phyloP scores from a whole-genome alignment of 75 land plant genomes.

The Cryptomeria japonica region DNA sequence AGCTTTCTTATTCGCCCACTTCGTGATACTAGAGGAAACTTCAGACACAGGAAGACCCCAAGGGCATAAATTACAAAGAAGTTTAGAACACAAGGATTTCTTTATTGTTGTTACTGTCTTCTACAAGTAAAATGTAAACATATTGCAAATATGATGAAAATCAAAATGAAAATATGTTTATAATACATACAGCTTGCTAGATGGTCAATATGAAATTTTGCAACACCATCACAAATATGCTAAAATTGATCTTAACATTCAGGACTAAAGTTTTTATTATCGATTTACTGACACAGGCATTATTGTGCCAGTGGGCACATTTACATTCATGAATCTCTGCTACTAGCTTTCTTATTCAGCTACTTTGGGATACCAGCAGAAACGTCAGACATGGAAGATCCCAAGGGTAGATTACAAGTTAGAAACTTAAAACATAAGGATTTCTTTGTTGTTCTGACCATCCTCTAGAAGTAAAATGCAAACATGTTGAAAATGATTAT shows the following conservation, averaged over 20 bases:
- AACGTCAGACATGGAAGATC: conserved; percentile 50
- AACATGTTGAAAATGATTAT: not conserved
- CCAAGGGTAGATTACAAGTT: not conserved
- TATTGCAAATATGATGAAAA: not conserved
- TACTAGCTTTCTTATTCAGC: conserved; percentile 78
- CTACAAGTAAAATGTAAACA: not conserved
- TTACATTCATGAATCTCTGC: conserved; percentile 35
- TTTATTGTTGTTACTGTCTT: not conserved
- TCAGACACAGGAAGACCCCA: conserved; percentile 18
- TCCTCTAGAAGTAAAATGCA: not conserved
- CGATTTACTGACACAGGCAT: not conserved
- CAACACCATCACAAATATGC: not conserved
- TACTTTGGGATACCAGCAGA: conserved; percentile 87
- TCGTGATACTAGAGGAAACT: conserved; percentile 92
- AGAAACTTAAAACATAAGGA: not conserved
- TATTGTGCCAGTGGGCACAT: not conserved
- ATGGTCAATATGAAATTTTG: not conserved
- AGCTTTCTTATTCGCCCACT: conserved; percentile 86
- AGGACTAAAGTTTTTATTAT: not conserved
- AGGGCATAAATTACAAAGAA: not conserved
- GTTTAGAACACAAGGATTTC: not conserved
- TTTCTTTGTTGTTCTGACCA: not conserved
- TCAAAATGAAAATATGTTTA: not conserved
- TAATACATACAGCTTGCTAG: not conserved
- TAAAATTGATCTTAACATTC: not conserved